These are phyloP conservation scores for Vigna mungo DNA, from an alignment of 306 rosid species.

Conservation along the genomic window DNA sequence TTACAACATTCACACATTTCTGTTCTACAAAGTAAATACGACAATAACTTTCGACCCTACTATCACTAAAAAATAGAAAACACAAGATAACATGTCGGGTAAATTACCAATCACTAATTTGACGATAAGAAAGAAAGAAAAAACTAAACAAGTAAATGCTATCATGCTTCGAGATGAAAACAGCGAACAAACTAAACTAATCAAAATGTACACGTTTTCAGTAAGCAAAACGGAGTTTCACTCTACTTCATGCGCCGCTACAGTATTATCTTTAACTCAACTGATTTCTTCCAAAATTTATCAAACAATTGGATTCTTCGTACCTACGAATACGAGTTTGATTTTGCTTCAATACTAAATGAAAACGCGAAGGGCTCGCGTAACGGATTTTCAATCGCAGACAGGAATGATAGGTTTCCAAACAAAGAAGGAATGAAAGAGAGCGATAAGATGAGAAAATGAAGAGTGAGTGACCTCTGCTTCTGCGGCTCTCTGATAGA, in stretches of 20 bases:
- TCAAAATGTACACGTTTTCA: background rate
- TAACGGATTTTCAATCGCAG: background rate
- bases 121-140: background rate
- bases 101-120: background rate
- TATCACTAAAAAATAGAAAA: background rate
- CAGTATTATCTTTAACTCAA: background rate
- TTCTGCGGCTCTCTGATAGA: slow-evolving; percentile 74
- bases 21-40: background rate
- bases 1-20: background rate
- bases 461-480: slow-evolving; percentile 65
- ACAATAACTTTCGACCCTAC: too few species aligned
- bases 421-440: background rate
- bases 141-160: background rate
- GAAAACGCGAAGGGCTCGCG: background rate
- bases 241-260: background rate
- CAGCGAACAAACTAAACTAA: background rate
- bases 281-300: background rate
- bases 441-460: background rate
- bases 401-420: background rate
- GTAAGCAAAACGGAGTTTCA: background rate
- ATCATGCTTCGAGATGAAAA: background rate
- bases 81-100: background rate
- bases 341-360: background rate
- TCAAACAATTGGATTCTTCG: background rate
- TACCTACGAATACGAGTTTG: background rate